Base-by-base conservation (phyloP, 164 flowering plant species). In the Magnolia changhungtana region DNA sequence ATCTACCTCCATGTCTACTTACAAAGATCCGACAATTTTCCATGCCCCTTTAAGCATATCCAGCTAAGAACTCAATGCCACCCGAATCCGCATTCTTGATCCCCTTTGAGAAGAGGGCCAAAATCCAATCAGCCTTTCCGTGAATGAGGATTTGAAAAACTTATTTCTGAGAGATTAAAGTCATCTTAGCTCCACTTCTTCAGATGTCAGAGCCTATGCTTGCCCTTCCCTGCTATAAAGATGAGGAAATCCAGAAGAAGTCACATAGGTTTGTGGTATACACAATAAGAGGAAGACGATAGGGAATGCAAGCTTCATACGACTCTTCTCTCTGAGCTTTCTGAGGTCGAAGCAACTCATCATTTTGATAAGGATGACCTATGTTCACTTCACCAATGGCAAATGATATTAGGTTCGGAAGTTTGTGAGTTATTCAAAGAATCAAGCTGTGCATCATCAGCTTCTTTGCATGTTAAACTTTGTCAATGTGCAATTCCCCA, bases 301-400 rank as follows among this genome's bases (percentile, higher is more conserved):
- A 49, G 45, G 55, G 72, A 70, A 49, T 49, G 55, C 49, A n/a
- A 50, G 27, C 72, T 49, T 70, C 58, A 70, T 70, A 68, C 10
- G 14, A 31, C 27, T 37, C 29, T 52, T 6, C 13, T n/a, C 58
- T 13, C 72, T 70, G 23, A n/a, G 20, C 58, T 29, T 50, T n/a
- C 55, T 18, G 21, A n/a, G 7, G 27, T n/a, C 16, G 49, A 70
- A 70, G 72, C 51, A 50, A 50, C 16, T 20, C 11, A 64, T 21
- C 45, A 21, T 29, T 67, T 19, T 64, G 16, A 67, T 68, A 55
- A 55, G 50, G 9, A 31, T 9, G 16, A 31, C 58, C 21, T 29
- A 19, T 9, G n/a, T 31, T 31, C 50, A 68, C 6, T 68, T 50
- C 50, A 27, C 18, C n/a, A 4, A 11, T 31, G 29, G 59, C 11